Evolutionary conservation across 345 rosid genomes (phyloP).

Genomic region (Gynandropsis gynandra): DNA sequence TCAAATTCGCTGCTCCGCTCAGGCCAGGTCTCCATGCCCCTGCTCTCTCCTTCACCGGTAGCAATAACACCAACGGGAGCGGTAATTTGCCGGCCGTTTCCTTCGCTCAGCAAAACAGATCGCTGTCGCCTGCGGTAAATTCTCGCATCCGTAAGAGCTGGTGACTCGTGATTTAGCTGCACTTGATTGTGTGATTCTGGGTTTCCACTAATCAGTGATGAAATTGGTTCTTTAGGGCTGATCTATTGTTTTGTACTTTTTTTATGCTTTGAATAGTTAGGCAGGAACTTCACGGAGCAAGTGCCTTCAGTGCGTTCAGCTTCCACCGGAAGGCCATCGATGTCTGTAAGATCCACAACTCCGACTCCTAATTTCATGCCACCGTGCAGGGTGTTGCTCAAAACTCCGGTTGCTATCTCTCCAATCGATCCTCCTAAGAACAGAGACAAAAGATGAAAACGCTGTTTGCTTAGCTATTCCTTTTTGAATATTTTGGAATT

Average conservation of each 20-base stretch:
- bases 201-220: background rate
- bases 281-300: slow-evolving; percentile 84
- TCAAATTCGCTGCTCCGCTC: slow-evolving; percentile 42
- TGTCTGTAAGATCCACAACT: slow-evolving; percentile 41
- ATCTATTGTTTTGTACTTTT: slow-evolving; percentile 24
- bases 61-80: slow-evolving; percentile 28
- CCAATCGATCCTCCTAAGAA: slow-evolving; percentile 62
- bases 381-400: slow-evolving; percentile 47
- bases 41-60: slow-evolving; percentile 30
- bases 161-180: slow-evolving; percentile 15
- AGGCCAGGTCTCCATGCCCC: slow-evolving; percentile 24
- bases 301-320: slow-evolving; percentile 66
- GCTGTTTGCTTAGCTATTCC: background rate
- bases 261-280: slow-evolving; percentile 60
- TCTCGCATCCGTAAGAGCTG: slow-evolving; percentile 1
- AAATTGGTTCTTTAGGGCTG: slow-evolving; percentile 18
- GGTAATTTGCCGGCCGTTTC: slow-evolving; percentile 40
- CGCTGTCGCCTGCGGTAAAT: slow-evolving; percentile 91
- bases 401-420: slow-evolving; percentile 52
- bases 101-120: slow-evolving; percentile 51
- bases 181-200: slow-evolving; percentile 8
- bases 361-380: slow-evolving; percentile 45
- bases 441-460: slow-evolving; percentile 42
- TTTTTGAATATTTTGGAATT: slow-evolving; percentile 1
- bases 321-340: slow-evolving; percentile 72